Evolutionary conservation across 73 alveolate genomes (phyloP).

Genomic region (Symbiodinium pilosum): DNA sequence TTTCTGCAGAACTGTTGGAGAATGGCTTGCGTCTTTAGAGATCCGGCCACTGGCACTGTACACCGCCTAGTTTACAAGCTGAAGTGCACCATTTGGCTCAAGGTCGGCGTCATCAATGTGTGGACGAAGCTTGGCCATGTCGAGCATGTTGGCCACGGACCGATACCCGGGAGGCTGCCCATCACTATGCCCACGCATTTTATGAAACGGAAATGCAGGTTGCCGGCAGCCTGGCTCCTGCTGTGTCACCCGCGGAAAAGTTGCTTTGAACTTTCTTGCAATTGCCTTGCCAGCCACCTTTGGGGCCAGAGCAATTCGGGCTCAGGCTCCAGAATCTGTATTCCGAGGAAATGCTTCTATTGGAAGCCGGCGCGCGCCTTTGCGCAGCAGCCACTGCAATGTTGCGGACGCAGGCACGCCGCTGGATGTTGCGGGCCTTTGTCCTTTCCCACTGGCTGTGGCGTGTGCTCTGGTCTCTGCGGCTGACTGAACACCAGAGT

Average conservation of each 20-base stretch:
- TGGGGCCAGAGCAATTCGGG: neutral
- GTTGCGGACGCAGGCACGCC: neutral
- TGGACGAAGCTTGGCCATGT: too few species aligned
- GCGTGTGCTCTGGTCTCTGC: neutral
- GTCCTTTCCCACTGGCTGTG: constrained; percentile 40
- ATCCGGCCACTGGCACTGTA: too few species aligned
- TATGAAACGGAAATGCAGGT: neutral
- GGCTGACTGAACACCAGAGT: neutral
- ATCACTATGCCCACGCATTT: neutral
- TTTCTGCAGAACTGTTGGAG: too few species aligned
- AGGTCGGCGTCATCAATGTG: too few species aligned
- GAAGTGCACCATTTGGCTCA: too few species aligned
- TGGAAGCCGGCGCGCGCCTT: neutral
- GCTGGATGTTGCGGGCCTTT: neutral
- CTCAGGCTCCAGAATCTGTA: neutral
- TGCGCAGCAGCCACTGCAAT: neutral
- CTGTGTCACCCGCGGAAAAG: neutral
- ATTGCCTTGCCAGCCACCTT: constrained; percentile 5
- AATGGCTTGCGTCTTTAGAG: too few species aligned
- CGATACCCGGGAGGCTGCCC: neutral
- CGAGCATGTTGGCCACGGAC: too few species aligned
- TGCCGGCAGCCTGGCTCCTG: neutral
- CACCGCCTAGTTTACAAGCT: too few species aligned
- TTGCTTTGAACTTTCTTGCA: neutral
- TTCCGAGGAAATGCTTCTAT: neutral